These are phyloP conservation scores for Scorias spongiosa DNA, from an alignment of 2,329 filamentous ascomycete species.

Conservation along the genomic window DNA sequence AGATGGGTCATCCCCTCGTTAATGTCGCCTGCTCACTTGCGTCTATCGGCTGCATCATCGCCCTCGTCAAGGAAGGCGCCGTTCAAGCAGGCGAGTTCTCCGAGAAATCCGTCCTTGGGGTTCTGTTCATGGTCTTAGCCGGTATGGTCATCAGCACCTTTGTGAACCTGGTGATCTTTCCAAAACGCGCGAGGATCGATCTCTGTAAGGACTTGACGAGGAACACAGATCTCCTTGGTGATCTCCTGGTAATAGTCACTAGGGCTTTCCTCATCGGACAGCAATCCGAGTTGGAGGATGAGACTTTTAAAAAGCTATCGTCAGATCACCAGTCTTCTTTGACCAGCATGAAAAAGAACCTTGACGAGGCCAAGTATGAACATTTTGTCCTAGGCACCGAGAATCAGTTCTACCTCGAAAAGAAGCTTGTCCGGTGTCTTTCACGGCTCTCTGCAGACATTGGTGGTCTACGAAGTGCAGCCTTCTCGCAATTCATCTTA, in stretches of 20 bases:
- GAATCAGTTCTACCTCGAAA: conserved; percentile 62
- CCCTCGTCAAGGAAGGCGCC: conserved; percentile 80
- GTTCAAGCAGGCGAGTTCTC: conserved; percentile 72
- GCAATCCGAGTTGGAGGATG: conserved; percentile 58
- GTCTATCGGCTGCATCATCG: conserved; percentile 75
- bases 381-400: conserved; percentile 73
- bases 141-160: conserved; percentile 56
- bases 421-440: conserved; percentile 66
- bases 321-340: conserved; percentile 51
- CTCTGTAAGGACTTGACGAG: conserved; percentile 60
- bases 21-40: conserved; percentile 60
- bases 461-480: conserved; percentile 77
- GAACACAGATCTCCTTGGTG: conserved; percentile 59
- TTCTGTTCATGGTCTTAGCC: conserved; percentile 71
- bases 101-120: conserved; percentile 64
- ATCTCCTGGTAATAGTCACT: conserved; percentile 70
- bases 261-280: conserved; percentile 70
- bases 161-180: conserved; percentile 65
- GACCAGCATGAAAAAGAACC: conserved; percentile 55
- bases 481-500: conserved; percentile 74
- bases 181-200: conserved; percentile 58
- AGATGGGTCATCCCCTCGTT: conserved; percentile 23
- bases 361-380: conserved; percentile 78
- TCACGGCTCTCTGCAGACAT: conserved; percentile 77
- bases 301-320: conserved; percentile 44